A percentile compares a stretch with the other conserved stretches of the same genome.
Conservation (phyloP, 441 rosid genomes). For the Dalechampia spathulata region DNA sequence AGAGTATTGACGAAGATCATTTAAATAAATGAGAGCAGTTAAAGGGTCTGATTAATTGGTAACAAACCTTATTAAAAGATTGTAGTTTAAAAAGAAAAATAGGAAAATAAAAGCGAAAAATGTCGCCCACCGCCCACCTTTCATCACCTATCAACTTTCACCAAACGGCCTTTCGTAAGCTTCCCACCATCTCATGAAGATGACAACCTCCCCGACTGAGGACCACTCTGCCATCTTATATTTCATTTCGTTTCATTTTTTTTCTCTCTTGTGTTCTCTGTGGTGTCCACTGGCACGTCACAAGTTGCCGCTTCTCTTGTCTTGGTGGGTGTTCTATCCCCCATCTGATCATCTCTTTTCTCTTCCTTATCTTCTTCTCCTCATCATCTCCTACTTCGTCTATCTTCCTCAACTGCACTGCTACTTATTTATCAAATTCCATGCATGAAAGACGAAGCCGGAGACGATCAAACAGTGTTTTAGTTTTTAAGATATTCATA, state of each 20-base stretch:
- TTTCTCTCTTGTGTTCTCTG: too few relatives aligned
- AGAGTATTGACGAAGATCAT: too few relatives aligned
- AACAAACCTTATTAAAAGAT: too few relatives aligned
- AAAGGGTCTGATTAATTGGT: too few relatives aligned
- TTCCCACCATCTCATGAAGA: too few relatives aligned
- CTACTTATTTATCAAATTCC: too few relatives aligned
- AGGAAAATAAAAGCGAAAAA: background rate
- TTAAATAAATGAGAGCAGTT: too few relatives aligned
- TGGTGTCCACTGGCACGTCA: conserved; percentile 28
- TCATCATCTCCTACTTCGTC: conserved; percentile 1
- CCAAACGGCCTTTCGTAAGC: conserved; percentile 23
- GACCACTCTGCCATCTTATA: conserved; percentile 14
- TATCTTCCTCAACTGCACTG: too few relatives aligned
- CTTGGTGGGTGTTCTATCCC: conserved; percentile 1
- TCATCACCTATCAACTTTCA: conserved; percentile 22
- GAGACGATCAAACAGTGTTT: too few relatives aligned
- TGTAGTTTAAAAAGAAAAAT: too few relatives aligned
- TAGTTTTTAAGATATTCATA: too few relatives aligned
- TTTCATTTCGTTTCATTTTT: background rate
- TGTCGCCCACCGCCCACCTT: conserved; percentile 36
- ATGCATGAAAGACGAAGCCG: too few relatives aligned
- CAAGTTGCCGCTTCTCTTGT: conserved; percentile 2
- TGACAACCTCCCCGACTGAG: conserved; percentile 22
- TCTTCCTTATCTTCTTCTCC: conserved; percentile 33
- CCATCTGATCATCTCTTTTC: background rate